Evolutionary conservation across 306 rosid genomes (phyloP).

Genomic region (Oxytropis ochrocephala): DNA sequence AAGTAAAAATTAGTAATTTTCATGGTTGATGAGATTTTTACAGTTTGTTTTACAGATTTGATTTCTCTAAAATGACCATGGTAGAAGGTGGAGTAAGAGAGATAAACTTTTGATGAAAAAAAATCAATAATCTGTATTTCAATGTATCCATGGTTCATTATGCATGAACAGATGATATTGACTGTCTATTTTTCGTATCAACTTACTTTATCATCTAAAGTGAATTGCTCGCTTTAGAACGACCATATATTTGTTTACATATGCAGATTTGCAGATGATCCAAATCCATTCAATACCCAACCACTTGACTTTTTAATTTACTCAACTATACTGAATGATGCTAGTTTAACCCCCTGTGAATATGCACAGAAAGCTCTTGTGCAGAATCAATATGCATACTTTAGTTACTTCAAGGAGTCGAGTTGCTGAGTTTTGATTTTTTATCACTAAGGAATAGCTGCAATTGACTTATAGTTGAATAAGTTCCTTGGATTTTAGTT

Average conservation of each 20-base stretch:
- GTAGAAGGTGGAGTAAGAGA: background rate
- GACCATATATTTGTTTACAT: background rate
- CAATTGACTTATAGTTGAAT: background rate
- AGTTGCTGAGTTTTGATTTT: background rate
- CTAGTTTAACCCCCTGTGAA: background rate
- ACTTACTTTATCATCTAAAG: no score
- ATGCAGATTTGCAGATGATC: background rate
- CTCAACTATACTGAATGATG: background rate
- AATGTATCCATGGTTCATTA: no score
- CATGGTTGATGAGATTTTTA: background rate
- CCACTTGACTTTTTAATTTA: background rate
- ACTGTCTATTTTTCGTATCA: no score
- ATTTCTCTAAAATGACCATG: background rate
- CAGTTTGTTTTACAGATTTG: background rate
- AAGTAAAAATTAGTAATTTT: background rate
- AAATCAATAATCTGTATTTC: background rate
- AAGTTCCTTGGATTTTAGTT: background rate
- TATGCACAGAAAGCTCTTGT: background rate
- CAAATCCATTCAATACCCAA: background rate
- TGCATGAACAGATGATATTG: background rate
- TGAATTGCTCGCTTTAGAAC: no score
- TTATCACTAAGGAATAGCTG: background rate
- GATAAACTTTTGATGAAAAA: background rate
- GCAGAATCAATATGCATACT: background rate
- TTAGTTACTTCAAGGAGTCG: background rate